Evolutionary conservation across 192 early-diverging fungal species (phyloP), one percentile per base, ranked within the genome.

Genomic region (Coemansia sp.): DNA sequence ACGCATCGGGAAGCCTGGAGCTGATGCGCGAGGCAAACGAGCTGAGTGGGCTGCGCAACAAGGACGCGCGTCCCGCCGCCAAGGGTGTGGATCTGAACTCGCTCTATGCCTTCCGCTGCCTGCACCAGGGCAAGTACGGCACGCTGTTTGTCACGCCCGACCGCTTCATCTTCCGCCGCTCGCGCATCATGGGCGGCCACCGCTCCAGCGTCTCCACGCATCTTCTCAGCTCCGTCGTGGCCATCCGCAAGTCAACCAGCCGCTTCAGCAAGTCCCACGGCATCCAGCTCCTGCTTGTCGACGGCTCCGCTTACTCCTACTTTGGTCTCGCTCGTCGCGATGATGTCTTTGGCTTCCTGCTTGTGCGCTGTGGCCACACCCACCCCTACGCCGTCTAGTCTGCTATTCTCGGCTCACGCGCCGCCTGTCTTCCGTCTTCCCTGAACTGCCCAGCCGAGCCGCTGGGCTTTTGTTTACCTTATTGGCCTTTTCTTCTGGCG

Each of bases 71-170:
- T n/a, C 65, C 71, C 12, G 46, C 79, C 5, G 64, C 59, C 17
- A 68, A 74, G 22, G 71, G 62, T 8, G 43, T 74, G 9, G 79
- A 82, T 48, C 56, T 71, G 42, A 68, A 38, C 19, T 77, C 74
- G 40, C 79, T 82, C 42, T 82, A 77, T 49, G 79, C 79, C 5
- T 82, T 82, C 71, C 74, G 79, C 44, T 82, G 79, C 68, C 58
- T 82, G 10, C 79, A 82, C 65, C 64, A 64, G 40, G 75, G 79
- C 75, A 76, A 76, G 43, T 82, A 82, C 63, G 79, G 79, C 51
- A 82, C 79, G 19, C 58, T 82, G 71, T 82, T 82, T 74, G 79
- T 82, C 20, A 82, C 74, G 0, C 62, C 63, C 7, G 79, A 82
- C 49, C 55, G 65, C 42, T 73, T 74, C 56, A 64, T 82, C 17